These are phyloP conservation scores for Cryphonectria carpinicola DNA, from an alignment of 2,329 filamentous ascomycete species.

Conservation along the genomic window DNA sequence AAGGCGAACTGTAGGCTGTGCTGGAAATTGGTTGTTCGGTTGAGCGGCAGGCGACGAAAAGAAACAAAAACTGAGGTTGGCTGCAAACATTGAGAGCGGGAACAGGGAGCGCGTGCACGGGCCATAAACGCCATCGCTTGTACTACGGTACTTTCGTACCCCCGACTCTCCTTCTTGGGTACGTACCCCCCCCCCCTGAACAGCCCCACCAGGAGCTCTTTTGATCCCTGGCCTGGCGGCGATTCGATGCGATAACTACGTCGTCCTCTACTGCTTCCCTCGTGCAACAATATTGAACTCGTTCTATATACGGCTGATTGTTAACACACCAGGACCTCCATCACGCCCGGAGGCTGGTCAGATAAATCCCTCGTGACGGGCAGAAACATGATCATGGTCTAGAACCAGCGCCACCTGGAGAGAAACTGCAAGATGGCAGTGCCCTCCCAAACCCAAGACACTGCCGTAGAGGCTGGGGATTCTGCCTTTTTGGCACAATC, in stretches of 20 bases:
- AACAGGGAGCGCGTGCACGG: constrained; percentile 10
- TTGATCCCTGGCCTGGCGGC: neutral
- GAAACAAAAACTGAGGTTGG: neutral
- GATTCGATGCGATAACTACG: constrained; percentile 12
- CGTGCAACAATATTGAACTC: neutral
- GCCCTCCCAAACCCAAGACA: constrained; percentile 37
- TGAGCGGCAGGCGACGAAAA: neutral
- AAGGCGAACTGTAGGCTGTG: neutral
- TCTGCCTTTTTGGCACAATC: constrained; percentile 60
- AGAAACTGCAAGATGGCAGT: constrained; percentile 34
- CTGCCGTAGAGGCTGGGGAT: constrained; percentile 35
- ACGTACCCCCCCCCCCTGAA: neutral
- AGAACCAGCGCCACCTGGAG: constrained; percentile 11
- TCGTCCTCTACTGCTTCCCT: neutral
- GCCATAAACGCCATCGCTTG: neutral
- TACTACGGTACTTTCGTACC: neutral
- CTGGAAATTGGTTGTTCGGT: neutral
- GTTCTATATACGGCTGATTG: neutral
- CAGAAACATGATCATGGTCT: constrained; percentile 19
- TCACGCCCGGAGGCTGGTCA: neutral
- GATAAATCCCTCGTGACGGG: neutral
- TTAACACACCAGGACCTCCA: neutral
- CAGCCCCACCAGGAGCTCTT: constrained; percentile 10
- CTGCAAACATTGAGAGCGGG: constrained; percentile 8
- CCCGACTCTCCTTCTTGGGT: neutral